phyloP scores from a whole-genome alignment of 2,329 filamentous ascomycete species.

The Scedosporium boydii region DNA sequence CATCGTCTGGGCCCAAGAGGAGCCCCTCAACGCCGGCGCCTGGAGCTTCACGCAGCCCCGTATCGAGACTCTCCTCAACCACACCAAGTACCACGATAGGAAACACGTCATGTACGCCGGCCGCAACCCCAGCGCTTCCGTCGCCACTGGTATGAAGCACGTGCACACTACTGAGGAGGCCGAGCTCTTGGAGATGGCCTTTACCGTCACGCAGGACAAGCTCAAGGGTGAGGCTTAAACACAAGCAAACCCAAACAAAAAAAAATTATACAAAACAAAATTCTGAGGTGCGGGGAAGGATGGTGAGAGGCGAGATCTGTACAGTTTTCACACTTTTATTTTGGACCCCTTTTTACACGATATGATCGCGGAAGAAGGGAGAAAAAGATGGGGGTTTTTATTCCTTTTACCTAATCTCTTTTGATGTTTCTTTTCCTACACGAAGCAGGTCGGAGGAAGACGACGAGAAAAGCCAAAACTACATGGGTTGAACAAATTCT shows the following conservation, averaged over 20 bases:
- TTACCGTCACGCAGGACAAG: constrained; percentile 57
- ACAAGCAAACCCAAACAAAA: not conserved
- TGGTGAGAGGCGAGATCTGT: too few species aligned
- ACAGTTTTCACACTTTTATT: not conserved
- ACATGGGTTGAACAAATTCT: not conserved
- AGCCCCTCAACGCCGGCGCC: constrained; percentile 92
- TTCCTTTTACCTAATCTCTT: constrained; percentile 1
- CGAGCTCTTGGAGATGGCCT: constrained; percentile 62
- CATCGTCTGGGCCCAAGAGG: constrained; percentile 95
- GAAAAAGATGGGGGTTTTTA: not conserved
- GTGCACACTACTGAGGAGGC: constrained; percentile 88
- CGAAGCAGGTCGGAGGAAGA: not conserved
- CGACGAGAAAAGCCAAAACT: not conserved
- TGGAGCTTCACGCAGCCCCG: constrained; percentile 97
- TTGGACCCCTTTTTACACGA: not conserved
- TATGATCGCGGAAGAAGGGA: not conserved
- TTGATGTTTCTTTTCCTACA: not conserved
- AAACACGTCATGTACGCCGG: constrained; percentile 98
- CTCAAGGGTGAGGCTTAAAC: constrained; percentile 47
- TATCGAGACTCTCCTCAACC: constrained; percentile 90
- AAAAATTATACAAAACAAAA: not conserved
- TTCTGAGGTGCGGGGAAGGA: not conserved
- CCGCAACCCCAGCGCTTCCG: constrained; percentile 83
- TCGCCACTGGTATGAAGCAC: constrained; percentile 85
- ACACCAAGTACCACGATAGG: constrained; percentile 84